These are phyloP conservation scores for Gossypium anomalum DNA, from an alignment of 345 rosid genomes.

Conservation along the genomic window DNA sequence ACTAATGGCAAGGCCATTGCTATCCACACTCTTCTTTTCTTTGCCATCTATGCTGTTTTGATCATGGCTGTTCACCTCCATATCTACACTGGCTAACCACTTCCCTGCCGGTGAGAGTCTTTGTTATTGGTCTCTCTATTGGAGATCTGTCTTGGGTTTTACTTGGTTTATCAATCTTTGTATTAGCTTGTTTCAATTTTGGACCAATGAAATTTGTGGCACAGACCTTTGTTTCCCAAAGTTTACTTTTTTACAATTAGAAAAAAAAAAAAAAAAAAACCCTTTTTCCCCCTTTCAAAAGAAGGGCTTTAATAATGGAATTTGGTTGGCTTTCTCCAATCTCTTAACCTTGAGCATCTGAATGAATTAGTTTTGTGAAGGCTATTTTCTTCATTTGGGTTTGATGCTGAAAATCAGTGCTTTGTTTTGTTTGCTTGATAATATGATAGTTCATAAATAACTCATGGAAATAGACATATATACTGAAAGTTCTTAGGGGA, in stretches of 20 bases:
- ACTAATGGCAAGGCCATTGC: slow-evolving; percentile 92
- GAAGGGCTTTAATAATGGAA: slow-evolving; percentile 3
- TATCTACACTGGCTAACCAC: slow-evolving; percentile 69
- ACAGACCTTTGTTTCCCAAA: neutral
- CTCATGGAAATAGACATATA: neutral
- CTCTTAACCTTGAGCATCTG: neutral
- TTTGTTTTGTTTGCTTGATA: neutral
- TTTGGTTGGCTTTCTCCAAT: neutral
- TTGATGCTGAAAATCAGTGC: neutral
- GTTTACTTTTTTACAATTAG: neutral
- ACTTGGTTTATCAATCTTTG: slow-evolving; percentile 1
- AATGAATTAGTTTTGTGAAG: neutral
- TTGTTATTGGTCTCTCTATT: neutral
- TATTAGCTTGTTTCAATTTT: neutral
- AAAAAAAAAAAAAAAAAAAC: neutral
- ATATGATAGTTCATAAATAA: too few species aligned
- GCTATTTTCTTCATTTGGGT: too few species aligned
- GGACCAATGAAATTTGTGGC: neutral
- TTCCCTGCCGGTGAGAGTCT: slow-evolving; percentile 7
- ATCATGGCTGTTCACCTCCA: slow-evolving; percentile 74
- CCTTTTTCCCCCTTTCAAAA: neutral
- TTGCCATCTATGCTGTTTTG: slow-evolving; percentile 67
- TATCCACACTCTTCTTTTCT: slow-evolving; percentile 80
- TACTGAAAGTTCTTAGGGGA: neutral
- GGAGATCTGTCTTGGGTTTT: slow-evolving; percentile 16